Evolutionary conservation across 805 yeast species (phyloP), one percentile per base, ranked within the genome.

Genomic region (Spencermartinsiella europaea): DNA sequence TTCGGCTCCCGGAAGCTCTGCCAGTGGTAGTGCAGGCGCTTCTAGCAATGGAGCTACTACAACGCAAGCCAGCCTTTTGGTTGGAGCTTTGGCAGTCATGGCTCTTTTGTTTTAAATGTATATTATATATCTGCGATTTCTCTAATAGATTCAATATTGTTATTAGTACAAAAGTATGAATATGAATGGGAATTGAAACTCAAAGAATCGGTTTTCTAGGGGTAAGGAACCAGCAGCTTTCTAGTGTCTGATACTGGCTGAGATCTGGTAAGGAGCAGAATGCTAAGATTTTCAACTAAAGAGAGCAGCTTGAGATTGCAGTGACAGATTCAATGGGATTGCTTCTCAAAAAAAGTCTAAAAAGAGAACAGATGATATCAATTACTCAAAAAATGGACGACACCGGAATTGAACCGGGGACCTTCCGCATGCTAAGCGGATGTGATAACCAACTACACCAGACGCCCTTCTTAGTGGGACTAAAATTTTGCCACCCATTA

Each of bases 401-500:
- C 57, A 57, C 65, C 63, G 65, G 65, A 61, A 59, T 61, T 60
- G 65, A 60, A 60, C 65, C 65, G 63, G 65, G 60, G 65, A 60
- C 65, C 65, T 60, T 60, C 56, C 64, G 65, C 65, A 60, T 60
- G 65, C 65, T 60, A 60, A 60, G 65, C 65, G 64, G 56, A 59
- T 56, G 64, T 60, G 64, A 60, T 60, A 60, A 60, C 63, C 63
- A 59, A 59, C 63, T 59, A 59, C 65, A 60, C 65, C 65, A 60
- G 57, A 58, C 62, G 65, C 65, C 65, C 64, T 38, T n/a, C n/a
- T n/a, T n/a, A n/a, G n/a, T n/a, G n/a, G n/a, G n/a, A n/a, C n/a
- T n/a, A n/a, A n/a, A n/a, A n/a, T n/a, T n/a, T n/a, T n/a, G n/a
- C n/a, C n/a, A n/a, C n/a, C n/a, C n/a, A n/a, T n/a, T n/a, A n/a